Evolutionary conservation across 768 basidiomycete species (phyloP).

Genomic region (Mycena latifolia): DNA sequence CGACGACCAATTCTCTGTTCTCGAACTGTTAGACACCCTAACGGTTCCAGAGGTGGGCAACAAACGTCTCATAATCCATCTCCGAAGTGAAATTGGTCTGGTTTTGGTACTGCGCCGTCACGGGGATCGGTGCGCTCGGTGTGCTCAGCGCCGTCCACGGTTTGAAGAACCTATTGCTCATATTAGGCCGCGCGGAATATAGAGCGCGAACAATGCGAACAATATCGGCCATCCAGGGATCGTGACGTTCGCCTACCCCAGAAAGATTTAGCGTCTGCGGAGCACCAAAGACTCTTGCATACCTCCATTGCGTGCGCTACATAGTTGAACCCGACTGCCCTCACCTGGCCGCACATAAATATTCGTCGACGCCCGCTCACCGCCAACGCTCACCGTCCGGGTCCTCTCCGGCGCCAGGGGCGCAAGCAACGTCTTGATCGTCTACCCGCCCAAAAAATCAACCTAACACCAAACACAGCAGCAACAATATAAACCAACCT

Average conservation of each 20-base stretch:
- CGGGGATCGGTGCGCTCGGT: conserved; percentile 43
- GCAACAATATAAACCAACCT: conserved; percentile 38
- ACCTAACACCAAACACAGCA: background rate
- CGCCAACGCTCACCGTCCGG: conserved; percentile 41
- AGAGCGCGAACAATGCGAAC: background rate
- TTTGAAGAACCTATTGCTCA: conserved; percentile 27
- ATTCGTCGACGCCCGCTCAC: background rate
- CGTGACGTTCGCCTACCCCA: conserved; percentile 32
- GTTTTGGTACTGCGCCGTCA: conserved; percentile 41
- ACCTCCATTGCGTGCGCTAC: conserved; percentile 42
- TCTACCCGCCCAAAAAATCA: conserved; percentile 34
- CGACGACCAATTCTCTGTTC: conserved; percentile 49
- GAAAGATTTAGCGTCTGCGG: too few relatives aligned
- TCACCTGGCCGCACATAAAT: conserved; percentile 8
- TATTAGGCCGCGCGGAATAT: background rate
- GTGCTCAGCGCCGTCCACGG: conserved; percentile 46
- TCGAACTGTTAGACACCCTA: too few relatives aligned
- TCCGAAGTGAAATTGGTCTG: conserved; percentile 48
- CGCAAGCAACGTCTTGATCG: conserved; percentile 48
- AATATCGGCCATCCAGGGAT: conserved; percentile 36
- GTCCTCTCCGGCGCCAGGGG: conserved; percentile 49
- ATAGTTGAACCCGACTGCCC: conserved; percentile 47
- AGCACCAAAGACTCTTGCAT: too few relatives aligned
- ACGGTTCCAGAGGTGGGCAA: too few relatives aligned
- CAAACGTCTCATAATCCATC: conserved; percentile 44